Base-by-base conservation (phyloP, 176 grass and related monocot genomes). In the Chrysopogon serrulatus region DNA sequence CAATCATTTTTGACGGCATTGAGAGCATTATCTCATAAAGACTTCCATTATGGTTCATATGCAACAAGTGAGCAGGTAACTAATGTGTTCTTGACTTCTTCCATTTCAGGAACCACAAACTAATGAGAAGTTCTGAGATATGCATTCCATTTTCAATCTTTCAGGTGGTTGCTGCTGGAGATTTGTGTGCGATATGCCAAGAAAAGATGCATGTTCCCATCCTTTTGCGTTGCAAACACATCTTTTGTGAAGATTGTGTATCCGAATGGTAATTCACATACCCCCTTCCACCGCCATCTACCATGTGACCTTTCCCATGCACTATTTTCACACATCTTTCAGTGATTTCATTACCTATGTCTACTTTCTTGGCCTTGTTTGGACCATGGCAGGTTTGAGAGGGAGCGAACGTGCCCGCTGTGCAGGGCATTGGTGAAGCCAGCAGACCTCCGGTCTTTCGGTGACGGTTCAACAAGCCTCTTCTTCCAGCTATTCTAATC, bases 401-500 rank as follows among this genome's bases (percentile, higher is more conserved):
- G 96, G 83, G 96, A 98, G 82, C 87, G 96, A 42, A 98, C 96
- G 4, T 98, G 96, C 74, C 96, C 96, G 5, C 75, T 98, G 37
- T 98, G 96, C 82, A 91, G 96, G 74, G 89, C 96, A 27, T 48
- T 98, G 83, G 96, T 98, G 44, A 98, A 98, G 74, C 89, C 93
- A 84, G 96, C 93, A 65, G 96, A 95, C 88, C 89, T 98, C 79
- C 77, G 89, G 66, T 98, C 96, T 2, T 98, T 78, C 2, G 82
- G 93, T 33, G 96, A 98, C 33, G 96, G 96, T 68, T 95, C 96
- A 5, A 98, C 96, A 15, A 93, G 91, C 85, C 87, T 98, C 44
- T 98, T 95, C 86, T 95, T 95, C 78, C 96, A 95, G 85, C 77
- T 98, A 42, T 98, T 98, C 85, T 98, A 90, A 81, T 98, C 83